These are phyloP conservation scores for Tephrocybe sp. DNA, from an alignment of 768 basidiomycete genomes.

Conservation along the genomic window DNA sequence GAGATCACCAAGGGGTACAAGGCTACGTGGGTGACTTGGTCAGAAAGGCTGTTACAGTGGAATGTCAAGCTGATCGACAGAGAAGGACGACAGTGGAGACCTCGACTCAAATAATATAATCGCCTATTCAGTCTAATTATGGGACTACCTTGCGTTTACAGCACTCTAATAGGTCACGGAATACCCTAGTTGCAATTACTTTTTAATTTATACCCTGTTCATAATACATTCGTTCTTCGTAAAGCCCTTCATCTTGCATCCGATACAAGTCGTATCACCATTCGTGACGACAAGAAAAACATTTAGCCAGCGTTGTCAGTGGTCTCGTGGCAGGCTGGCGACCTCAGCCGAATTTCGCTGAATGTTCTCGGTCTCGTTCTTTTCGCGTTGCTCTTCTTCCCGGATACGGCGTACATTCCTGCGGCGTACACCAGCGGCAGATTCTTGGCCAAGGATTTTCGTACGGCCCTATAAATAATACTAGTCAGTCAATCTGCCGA, in stretches of 20 bases:
- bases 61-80: slow-evolving; percentile 1
- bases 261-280: no score
- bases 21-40: background rate
- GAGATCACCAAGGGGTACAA: slow-evolving; percentile 1
- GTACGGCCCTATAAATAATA: slow-evolving; percentile 54
- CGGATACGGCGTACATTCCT: slow-evolving; percentile 21
- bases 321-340: background rate
- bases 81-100: background rate
- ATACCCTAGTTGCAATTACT: background rate
- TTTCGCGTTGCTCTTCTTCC: slow-evolving; percentile 3
- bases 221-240: no score
- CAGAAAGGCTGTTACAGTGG: slow-evolving; percentile 2
- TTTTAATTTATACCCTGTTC: background rate
- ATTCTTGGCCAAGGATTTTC: slow-evolving; percentile 58
- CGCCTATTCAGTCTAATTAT: background rate
- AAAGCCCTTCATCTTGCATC: no score
- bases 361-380: background rate
- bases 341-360: slow-evolving; percentile 1
- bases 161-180: no score
- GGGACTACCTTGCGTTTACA: no score
- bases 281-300: no score
- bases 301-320: no score
- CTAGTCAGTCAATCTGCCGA: background rate
- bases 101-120: background rate
- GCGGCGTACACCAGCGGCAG: slow-evolving; percentile 41